Percentiles rank a stretch among this genome's conserved stretches.
These are phyloP conservation scores for Scheffersomyces quercinus DNA, from an alignment of 1,139 yeast species.

Conservation along the genomic window DNA sequence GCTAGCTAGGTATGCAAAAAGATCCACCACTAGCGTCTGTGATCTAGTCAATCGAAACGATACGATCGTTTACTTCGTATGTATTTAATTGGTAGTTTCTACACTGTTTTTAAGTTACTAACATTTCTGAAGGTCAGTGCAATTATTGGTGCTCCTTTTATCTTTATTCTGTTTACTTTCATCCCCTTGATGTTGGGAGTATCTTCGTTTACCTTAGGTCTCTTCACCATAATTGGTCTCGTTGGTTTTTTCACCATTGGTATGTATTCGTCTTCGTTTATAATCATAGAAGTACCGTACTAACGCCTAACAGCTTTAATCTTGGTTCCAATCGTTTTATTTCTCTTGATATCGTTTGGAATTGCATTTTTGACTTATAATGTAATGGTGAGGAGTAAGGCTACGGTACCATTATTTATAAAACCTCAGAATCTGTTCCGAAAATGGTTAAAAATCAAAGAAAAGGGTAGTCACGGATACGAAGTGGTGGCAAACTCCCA, in stretches of 20 bases:
- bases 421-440: neutral
- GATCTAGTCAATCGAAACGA: too few species aligned
- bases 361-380: neutral
- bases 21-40: too few species aligned
- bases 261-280: too few species aligned
- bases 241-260: neutral
- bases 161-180: neutral
- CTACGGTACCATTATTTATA: too few species aligned
- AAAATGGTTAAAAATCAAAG: neutral
- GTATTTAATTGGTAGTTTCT: neutral
- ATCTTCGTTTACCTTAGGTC: conserved; percentile 2
- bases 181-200: conserved; percentile 3
- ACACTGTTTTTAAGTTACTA: neutral
- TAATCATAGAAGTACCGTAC: too few species aligned
- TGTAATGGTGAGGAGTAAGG: too few species aligned
- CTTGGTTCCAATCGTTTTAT: conserved; percentile 2
- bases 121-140: neutral
- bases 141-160: too few species aligned
- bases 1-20: too few species aligned
- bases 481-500: neutral
- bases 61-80: neutral
- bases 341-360: neutral
- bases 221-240: conserved; percentile 3
- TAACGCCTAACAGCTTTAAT: neutral
- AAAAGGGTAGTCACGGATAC: neutral